These are phyloP conservation scores for Neurospora sublineolata DNA, from an alignment of 495 filamentous ascomycete genomes.

Conservation along the genomic window DNA sequence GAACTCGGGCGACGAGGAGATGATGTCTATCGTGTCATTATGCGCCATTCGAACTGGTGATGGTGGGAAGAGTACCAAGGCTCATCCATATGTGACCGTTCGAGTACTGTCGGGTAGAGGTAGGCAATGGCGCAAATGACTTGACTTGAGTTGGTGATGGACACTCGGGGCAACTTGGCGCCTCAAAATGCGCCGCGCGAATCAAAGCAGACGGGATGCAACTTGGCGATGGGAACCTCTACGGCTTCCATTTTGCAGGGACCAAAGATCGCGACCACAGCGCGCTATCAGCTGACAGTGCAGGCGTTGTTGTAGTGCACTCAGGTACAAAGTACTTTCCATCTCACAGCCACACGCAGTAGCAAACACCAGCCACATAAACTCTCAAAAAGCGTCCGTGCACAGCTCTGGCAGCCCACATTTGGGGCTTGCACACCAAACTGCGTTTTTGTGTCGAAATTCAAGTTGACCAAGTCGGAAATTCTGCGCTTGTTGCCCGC, in stretches of 20 bases:
- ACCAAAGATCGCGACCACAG: neutral
- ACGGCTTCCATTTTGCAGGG: neutral
- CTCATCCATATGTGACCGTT: neutral
- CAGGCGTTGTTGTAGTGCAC: slow-evolving; percentile 6
- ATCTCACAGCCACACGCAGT: neutral
- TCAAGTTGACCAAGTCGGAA: slow-evolving; percentile 14
- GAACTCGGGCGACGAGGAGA: slow-evolving; percentile 37
- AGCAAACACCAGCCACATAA: neutral
- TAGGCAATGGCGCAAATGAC: neutral
- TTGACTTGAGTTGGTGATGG: neutral
- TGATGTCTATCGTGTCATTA: slow-evolving; percentile 18
- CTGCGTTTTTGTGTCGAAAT: slow-evolving; percentile 14
- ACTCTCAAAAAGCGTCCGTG: slow-evolving; percentile 1
- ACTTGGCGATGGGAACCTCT: neutral
- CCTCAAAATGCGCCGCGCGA: neutral
- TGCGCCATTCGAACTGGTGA: slow-evolving; percentile 22
- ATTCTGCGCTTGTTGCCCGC: slow-evolving; percentile 16
- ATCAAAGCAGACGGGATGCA: neutral
- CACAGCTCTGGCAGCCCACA: slow-evolving; percentile 8
- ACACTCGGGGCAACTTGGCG: neutral
- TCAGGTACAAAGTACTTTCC: neutral
- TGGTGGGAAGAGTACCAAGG: slow-evolving; percentile 14
- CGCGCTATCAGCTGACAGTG: slow-evolving; percentile 18
- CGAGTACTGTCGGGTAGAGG: neutral
- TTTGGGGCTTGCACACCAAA: slow-evolving; percentile 19